Evolutionary conservation across 1,139 yeast genomes (phyloP).

Genomic region (Geotrichum reessii): DNA sequence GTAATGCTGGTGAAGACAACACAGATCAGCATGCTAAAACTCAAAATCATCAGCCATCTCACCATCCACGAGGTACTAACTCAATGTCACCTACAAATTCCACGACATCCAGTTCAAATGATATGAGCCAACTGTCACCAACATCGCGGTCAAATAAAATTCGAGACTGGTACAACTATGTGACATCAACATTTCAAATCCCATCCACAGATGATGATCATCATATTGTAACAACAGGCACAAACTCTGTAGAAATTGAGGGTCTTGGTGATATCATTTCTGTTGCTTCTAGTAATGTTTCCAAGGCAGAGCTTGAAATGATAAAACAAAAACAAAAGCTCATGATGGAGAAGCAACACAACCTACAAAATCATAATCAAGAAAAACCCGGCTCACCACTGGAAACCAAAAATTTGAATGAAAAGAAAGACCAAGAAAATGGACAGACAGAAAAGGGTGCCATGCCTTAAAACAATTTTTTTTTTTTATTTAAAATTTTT

Average conservation of each 20-base stretch:
- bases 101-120: background rate
- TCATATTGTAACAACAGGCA: background rate
- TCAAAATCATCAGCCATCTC: background rate
- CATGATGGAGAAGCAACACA: background rate
- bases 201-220: background rate
- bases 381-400: background rate
- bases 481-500: background rate
- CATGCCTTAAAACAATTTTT: too few species aligned
- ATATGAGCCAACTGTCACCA: background rate
- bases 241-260: background rate
- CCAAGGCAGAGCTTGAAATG: background rate
- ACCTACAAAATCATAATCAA: background rate
- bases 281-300: background rate
- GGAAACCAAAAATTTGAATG: background rate
- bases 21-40: background rate
- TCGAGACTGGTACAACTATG: slow-evolving; percentile 8
- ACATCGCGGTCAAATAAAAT: background rate
- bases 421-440: background rate
- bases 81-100: background rate
- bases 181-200: background rate
- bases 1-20: background rate
- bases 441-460: background rate
- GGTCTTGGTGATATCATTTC: background rate
- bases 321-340: background rate
- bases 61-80: background rate